Base-by-base conservation (phyloP, 495 filamentous ascomycete genomes). In the Penicillium maclennaniae region DNA sequence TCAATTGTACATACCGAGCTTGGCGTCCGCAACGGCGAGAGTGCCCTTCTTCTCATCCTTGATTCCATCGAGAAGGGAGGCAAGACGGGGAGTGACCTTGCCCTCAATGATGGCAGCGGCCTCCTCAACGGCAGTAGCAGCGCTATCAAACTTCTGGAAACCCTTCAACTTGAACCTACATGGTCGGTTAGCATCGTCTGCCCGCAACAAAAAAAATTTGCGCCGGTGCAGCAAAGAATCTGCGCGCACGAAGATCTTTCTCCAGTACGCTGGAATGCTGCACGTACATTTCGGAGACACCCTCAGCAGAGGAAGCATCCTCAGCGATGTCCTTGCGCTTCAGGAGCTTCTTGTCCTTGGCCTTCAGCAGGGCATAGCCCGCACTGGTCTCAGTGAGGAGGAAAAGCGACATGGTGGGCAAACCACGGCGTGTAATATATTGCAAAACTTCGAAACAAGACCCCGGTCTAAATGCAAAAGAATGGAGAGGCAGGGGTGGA, bases 1-100 rank as follows among this genome's bases (percentile, higher is more conserved):
- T 6, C 21, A 36, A 39, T 25, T 28, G n/a, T 26, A 73, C 74
- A 58, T 79, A 85, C 82, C 93, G 51, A 99, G 83, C 77, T 96
- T 97, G 40, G 87, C 87, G 69, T 99, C 93, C 52, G 90, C 89
- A 56, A 99, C 95, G 39, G 92, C 93, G 47, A 99, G 80, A 26
- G 92, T 95, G 27, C 86, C 86, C 76, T 97, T 97, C 78, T 95
- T 93, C 79, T 99, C 93, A 72, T 95, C 89, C 73, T 97, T 97
- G 70, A 99, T 83, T 34, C 86, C 84, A 54, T 96, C 83, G 41
- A 99, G 83, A 37, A 98, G 81, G 56, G 73, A 77, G 34, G 87
- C 78, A 36, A 99, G 79, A 73, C 90, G 86, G 53, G 92, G 90
- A n/a, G 93, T 92, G 47, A 99, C 90, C 76, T 97, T 97, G 61